Conservation (phyloP, 2,329 filamentous ascomycete species). For the Cercospora beticola region DNA sequence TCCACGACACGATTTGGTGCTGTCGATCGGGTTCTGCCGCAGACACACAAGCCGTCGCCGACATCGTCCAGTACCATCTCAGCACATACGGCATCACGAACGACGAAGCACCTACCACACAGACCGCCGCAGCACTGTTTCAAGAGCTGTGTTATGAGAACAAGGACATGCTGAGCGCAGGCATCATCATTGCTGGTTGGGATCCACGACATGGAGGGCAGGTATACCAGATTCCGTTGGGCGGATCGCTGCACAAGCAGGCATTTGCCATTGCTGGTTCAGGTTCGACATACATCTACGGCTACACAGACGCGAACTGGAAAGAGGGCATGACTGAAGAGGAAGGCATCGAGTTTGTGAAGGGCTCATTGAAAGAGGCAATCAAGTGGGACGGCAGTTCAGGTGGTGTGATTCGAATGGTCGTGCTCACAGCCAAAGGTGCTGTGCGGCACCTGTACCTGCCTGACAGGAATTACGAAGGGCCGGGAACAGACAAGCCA, state of each 20-base stretch:
- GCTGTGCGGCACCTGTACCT: conserved; percentile 93
- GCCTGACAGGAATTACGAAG: conserved; percentile 84
- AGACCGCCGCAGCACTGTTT: conserved; percentile 92
- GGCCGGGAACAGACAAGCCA: conserved; percentile 57
- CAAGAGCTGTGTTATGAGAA: conserved; percentile 98
- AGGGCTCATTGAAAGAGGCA: conserved; percentile 83
- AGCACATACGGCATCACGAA: conserved; percentile 89
- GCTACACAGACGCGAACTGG: conserved; percentile 97
- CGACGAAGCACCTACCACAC: conserved; percentile 85
- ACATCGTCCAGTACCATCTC: conserved; percentile 96
- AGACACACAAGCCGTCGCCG: conserved; percentile 95
- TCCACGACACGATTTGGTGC: conserved; percentile 99
- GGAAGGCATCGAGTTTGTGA: conserved; percentile 90
- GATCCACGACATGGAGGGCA: conserved; percentile 93
- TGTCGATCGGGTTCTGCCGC: conserved; percentile 96
- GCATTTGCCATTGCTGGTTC: conserved; percentile 93
- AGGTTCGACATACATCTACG: conserved; percentile 98
- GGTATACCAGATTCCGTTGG: conserved; percentile 95
- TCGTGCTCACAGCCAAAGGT: conserved; percentile 86
- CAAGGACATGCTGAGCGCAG: conserved; percentile 90
- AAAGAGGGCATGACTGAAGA: conserved; percentile 89
- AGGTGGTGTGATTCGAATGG: conserved; percentile 96
- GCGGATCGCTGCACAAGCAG: conserved; percentile 96
- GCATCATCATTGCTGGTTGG: conserved; percentile 98
- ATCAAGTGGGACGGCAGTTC: conserved; percentile 99